Base-by-base conservation (phyloP, 106 monocot genomes). In the Allium sativum region DNA sequence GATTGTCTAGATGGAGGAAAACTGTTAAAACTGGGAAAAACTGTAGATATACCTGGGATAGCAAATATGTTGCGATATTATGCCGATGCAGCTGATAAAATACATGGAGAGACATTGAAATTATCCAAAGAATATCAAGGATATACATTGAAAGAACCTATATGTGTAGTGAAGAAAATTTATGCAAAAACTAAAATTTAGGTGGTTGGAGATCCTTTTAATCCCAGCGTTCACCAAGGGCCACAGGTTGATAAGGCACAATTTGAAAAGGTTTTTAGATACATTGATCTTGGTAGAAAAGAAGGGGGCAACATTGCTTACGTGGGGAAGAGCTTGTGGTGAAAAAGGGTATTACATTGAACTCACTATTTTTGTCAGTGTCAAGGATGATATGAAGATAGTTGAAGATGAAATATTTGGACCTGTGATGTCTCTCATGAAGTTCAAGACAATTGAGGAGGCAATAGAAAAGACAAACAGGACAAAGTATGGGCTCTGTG, bases 161-260 rank as follows among this genome's bases (percentile, higher is more conserved):
- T 22, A 22, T 1, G 22, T 22, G 22, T 88, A 0, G 87, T 83
- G 44, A 80, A 65, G 69, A 91, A 80, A 43, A 52, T 74, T 1
- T 69, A 58, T 1, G 84, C 82, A 62, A 79, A 51, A 9, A 80
- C 78, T 0, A 82, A 85, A 44, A 75, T 41, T 20, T 82, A 74
- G 87, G 82, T 75, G 15, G 74, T 98, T 21, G 96, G 96, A 71
- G 96, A 98, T 59, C 96, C 91, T 31, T 91, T 98, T 44, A 80
- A 92, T 69, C 78, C 78, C 6, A 55, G 57, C 7, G 76, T 74
- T 52, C 71, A 85, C 10, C 83, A 90, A 75, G 91, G 96, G 7
- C 96, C 91, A 47, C 87, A 98, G 79, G 62, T 90, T 64, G 87
- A 95, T 43, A 79, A 84, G 74, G 59, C 7, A 15, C 95, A 95